Base-by-base conservation (phyloP, 1,139 yeast species). In the Geotrichum reessii region DNA sequence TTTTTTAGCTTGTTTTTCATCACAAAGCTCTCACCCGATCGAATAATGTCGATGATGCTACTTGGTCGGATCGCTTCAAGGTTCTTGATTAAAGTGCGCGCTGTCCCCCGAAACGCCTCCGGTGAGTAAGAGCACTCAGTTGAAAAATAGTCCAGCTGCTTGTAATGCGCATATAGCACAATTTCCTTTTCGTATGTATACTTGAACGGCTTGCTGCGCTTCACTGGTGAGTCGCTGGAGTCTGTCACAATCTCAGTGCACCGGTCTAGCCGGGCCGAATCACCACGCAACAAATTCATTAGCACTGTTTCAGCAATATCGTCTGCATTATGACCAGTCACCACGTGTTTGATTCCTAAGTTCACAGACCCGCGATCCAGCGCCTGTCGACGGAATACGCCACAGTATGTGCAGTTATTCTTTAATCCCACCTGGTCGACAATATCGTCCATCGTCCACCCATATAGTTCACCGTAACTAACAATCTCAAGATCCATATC, bases 101-200 rank as follows among this genome's bases (percentile, higher is more conserved):
- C 97, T 0, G 99, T 95, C 11, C 99, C 99, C 65, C 99, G 78
- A 69, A 95, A 95, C 0, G 99, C 98, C 71, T 95, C 99, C 0
- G 99, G 98, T 0, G 99, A 96, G 74, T 95, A 95, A 0, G 97
- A 86, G 73, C 99, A 95, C 69, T 95, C 99, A 0, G 99, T 95
- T 5, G 97, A 87, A 70, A 95, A 95, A 71, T 95, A 95, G 72
- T 95, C 99, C 58, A 95, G 78, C 68, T 91, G 87, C 74, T 91
- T 92, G 76, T 90, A 95, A 70, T 95, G 99, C 1, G 99, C 99
- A 74, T 95, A 95, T 27, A 95, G 79, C 22, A 95, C 99, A 66
- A 95, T 95, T 71, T 95, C 99, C 78, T 95, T 95, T 71, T 95
- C 98, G 71, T 95, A 95, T 12, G 96, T 82, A 71, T 91, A 95